A percentile compares a stretch with the other conserved stretches of the same genome.
phyloP scores from a whole-genome alignment of 164 flowering plant genomes.

The Akebia trifoliata region DNA sequence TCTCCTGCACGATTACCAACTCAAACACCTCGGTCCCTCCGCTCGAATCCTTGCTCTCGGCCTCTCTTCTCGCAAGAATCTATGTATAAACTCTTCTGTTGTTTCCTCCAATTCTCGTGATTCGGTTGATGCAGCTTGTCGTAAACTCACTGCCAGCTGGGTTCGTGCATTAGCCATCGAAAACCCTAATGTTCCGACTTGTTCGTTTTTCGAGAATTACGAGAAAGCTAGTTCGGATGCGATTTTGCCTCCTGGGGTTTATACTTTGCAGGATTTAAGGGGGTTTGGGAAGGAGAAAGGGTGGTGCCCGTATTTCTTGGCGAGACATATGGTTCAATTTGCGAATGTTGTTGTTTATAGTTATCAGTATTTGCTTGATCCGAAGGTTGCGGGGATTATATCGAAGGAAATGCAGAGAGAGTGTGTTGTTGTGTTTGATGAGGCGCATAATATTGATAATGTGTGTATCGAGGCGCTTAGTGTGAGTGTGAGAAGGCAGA shows the following conservation, averaged over 20 bases:
- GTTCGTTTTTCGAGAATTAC: slow-evolving; percentile 65
- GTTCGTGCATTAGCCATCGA: slow-evolving; percentile 65
- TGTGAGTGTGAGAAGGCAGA: slow-evolving; percentile 84
- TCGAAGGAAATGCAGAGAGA: slow-evolving; percentile 95
- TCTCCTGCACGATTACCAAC: slow-evolving; percentile 59
- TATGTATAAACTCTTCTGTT: slow-evolving; percentile 72
- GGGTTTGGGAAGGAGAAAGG: slow-evolving; percentile 76
- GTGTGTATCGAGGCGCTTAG: slow-evolving; percentile 99
- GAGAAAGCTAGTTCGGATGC: slow-evolving; percentile 63
- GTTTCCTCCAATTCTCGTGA: slow-evolving; percentile 71
- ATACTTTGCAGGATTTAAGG: slow-evolving; percentile 78
- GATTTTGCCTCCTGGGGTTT: slow-evolving; percentile 84
- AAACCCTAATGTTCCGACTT: slow-evolving; percentile 60
- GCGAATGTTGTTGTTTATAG: slow-evolving; percentile 96
- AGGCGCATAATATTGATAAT: slow-evolving; percentile 98
- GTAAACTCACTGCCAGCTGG: slow-evolving; percentile 91
- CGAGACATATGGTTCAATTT: slow-evolving; percentile 86
- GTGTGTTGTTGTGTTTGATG: slow-evolving; percentile 97
- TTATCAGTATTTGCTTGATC: slow-evolving; percentile 98
- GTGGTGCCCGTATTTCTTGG: slow-evolving; percentile 96
- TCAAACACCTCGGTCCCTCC: slow-evolving; percentile 44
- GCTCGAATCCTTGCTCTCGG: slow-evolving; percentile 79
- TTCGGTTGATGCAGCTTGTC: slow-evolving; percentile 86
- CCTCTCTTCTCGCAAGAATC: slow-evolving; percentile 86
- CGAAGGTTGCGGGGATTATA: slow-evolving; percentile 94